A percentile compares a stretch with the other conserved stretches of the same genome.
These are phyloP conservation scores for Boletus pseudo-olivaceus DNA, from an alignment of 768 basidiomycete genomes.

Conservation along the genomic window DNA sequence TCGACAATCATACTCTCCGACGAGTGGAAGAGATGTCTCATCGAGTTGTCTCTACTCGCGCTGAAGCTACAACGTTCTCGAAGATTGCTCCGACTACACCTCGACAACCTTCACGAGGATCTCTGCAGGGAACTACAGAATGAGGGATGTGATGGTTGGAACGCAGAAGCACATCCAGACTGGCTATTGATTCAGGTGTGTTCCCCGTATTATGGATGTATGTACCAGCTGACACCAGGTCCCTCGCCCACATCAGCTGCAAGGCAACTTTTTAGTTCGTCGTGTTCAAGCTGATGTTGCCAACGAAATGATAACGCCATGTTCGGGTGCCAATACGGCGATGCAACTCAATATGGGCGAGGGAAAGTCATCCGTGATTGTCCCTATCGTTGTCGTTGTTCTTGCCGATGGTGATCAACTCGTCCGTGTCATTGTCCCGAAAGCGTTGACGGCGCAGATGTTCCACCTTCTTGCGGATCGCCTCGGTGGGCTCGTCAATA, in stretches of 20 bases:
- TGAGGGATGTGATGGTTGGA: constrained; percentile 20
- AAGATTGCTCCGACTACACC: constrained; percentile 30
- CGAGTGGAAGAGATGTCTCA: constrained; percentile 32
- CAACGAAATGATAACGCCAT: constrained; percentile 45
- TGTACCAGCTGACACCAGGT: neutral
- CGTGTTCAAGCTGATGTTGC: constrained; percentile 42
- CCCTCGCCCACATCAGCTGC: constrained; percentile 33
- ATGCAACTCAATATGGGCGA: constrained; percentile 60
- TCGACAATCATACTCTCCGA: constrained; percentile 12
- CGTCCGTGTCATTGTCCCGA: constrained; percentile 49
- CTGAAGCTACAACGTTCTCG: constrained; percentile 37
- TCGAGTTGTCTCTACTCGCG: constrained; percentile 25
- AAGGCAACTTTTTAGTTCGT: constrained; percentile 42
- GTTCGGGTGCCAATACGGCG: constrained; percentile 33
- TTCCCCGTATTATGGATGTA: neutral
- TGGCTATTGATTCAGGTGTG: constrained; percentile 46
- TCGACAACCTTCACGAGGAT: constrained; percentile 27
- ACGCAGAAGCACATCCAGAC: constrained; percentile 27
- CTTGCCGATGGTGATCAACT: constrained; percentile 44
- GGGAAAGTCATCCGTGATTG: constrained; percentile 48
- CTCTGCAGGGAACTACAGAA: constrained; percentile 28
- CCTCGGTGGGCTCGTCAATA: constrained; percentile 42
- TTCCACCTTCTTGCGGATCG: constrained; percentile 45
- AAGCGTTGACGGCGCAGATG: constrained; percentile 45
- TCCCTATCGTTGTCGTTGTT: constrained; percentile 39